phyloP scores from a whole-genome alignment of 1,284 basidiomycete genomes.

The Schizophyllum commune region DNA sequence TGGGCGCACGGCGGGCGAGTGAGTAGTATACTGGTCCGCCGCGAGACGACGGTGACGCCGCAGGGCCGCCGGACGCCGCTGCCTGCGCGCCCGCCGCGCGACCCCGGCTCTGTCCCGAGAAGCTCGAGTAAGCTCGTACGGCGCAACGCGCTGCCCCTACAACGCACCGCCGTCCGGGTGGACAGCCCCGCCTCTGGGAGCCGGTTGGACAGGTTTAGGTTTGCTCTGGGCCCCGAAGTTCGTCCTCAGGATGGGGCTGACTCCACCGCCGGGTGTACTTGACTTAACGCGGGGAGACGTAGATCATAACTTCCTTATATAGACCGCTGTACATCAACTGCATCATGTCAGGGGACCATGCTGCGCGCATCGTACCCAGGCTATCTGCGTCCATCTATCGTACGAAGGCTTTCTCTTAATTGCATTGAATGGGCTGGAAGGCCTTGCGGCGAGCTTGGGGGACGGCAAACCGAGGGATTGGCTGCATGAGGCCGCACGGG shows the following conservation, averaged over 20 bases:
- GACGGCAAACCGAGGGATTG: neutral
- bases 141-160: neutral
- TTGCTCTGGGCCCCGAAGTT: neutral
- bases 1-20: constrained; percentile 29
- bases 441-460: neutral
- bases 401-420: no score
- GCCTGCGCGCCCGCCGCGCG: neutral
- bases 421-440: no score
- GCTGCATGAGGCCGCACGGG: neutral
- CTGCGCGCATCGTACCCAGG: no score
- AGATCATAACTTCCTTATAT: neutral
- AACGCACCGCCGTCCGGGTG: neutral
- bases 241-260: no score
- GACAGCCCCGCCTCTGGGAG: neutral
- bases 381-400: no score
- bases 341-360: neutral
- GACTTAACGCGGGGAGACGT: no score
- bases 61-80: constrained; percentile 24
- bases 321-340: neutral
- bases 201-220: neutral
- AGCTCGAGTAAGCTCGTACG: neutral
- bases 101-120: neutral
- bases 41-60: constrained; percentile 37
- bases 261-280: no score
- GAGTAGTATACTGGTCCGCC: constrained; percentile 22